Base-by-base conservation (phyloP, 805 yeast genomes). In the Schwanniomyces occidentalis region DNA sequence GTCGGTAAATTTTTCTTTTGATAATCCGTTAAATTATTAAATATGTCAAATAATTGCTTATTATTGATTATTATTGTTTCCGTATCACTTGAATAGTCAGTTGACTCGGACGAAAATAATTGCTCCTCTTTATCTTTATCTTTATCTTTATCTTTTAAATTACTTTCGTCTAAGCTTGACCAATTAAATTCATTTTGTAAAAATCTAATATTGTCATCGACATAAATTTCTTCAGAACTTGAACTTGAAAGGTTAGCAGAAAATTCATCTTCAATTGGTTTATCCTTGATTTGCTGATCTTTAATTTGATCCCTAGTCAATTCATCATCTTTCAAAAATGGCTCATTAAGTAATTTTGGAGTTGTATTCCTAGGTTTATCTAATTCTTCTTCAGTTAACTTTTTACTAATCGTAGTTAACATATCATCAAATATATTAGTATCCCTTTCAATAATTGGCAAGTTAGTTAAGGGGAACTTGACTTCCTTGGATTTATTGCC, bases 301-400 rank as follows among this genome's bases (percentile, higher is more conserved):
- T 51, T 56, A 33, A 67, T 68, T 40, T 67, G 73, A 21, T 57
- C 72, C 21, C 45, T 48, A 1, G 71, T 61, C 38, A 68, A 54
- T 37, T 68, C 73, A 35, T 67, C 73, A 45, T 68, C 73, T 34
- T 51, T 57, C 30, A 67, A 53, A 39, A 68, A 64, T 22, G 54
- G 54, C 21, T 51, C 58, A 19, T 34, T 42, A 1, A 44, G 30
- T 7, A 30, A 19, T 8, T 24, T 36, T 5, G 18, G 18, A 9
- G 15, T 20, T 20, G 24, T 27, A 16, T 8, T 16, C 8, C 25
- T 24, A 16, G 15, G 24, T 19, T 16, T 8, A 6, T 34, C 41
- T 22, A 41, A 21, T 10, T 48, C 46, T 8, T 39, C 51, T 16
- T 29, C 34, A 6, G 44, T 46, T 16, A 57, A 44, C 26, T 47